Base-by-base conservation (phyloP, 2,329 filamentous ascomycete genomes). In the Sordariomycetes sp. region DNA sequence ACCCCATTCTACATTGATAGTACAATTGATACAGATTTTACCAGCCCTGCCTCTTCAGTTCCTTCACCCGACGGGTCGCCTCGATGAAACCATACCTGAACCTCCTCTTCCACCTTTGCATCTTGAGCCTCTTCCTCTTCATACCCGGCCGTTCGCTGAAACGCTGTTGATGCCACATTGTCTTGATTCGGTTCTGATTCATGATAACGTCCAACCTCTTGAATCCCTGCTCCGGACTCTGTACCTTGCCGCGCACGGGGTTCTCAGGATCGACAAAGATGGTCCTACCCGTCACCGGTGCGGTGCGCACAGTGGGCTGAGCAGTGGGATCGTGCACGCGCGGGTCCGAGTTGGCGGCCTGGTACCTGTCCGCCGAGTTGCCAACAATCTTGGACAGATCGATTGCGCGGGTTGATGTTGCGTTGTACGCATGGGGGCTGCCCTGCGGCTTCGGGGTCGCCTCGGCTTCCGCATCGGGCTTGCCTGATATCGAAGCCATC, bases 1-100 rank as follows among this genome's bases (percentile, higher is more conserved):
- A n/a, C n/a, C n/a, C n/a, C n/a, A n/a, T n/a, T n/a, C n/a, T n/a
- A 17, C 17, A 30, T 21, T 16, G 14, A 14, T 23, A n/a, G n/a
- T n/a, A n/a, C n/a, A n/a, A n/a, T 27, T n/a, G n/a, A 27, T 27
- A 27, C 25, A 27, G 16, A n/a, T n/a, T 39, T 48, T 60, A 93
- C 85, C 86, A 92, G 3, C 86, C 86, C 59, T 92, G 84, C 51
- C 65, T 73, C 46, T 74, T 81, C 61, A 93, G 65, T 53, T 83
- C 72, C 50, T 72, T 64, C 6, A 86, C 83, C 44, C 83, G 66
- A 26, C 48, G 53, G 7, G 85, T 71, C 9, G 76, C 73, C 5
- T 70, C 69, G 54, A 64, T 68, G 58, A 92, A 88, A 4, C 78
- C 80, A 21, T 55, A 54, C 65, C 74, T 78, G 59, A 90, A 92